Evolutionary conservation across 2,329 filamentous ascomycete species (phyloP), one percentile per base, ranked within the genome.

Genomic region (Exophiala spinifera): DNA sequence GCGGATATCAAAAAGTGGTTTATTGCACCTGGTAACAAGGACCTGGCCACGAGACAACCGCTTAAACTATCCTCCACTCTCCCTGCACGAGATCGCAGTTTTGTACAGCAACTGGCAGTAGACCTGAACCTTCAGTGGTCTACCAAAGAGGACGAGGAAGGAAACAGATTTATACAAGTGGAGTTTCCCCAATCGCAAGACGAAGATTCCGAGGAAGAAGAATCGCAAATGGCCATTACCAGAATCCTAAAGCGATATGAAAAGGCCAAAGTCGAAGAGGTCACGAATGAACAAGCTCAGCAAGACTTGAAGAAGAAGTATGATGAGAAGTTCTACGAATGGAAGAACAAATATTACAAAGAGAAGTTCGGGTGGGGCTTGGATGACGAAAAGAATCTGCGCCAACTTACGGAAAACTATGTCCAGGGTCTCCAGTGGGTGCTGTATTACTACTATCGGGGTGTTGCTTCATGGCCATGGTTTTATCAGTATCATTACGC

Each of bases 381-480:
- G 10, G 86, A 90, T 45, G 87, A 89, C 64, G 86, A 92, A 61
- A 84, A 84, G 37, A 90, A 95, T 70, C 79, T 97, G 67, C 85
- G 79, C 50, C 86, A 87, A 61, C 78, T 99, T 57, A 87, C 89
- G 21, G 91, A 97, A 72, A 99, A 97, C 72, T 99, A 99, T 66
- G 91, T 99, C 5, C 89, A 99, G 73, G 94, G 94, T 57, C 76
- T 99, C 57, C 94, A 99, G 70, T 99, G 94, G 95, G 94, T 99
- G 40, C 77, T 99, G 46, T 96, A 87, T 72, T 99, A 99, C 76
- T 99, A 99, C 73, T 99, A 99, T 74, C 86, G 87, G 50, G 94
- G 94, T 59, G 94, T 99, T 56, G 94, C 90, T 14, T 97, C 92
- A 11, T 99, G 94, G 94, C 91, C 94, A 13, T 99, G 94, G 94